Base-by-base conservation (phyloP, 2,329 filamentous ascomycete species). In the Diaporthe velutina region DNA sequence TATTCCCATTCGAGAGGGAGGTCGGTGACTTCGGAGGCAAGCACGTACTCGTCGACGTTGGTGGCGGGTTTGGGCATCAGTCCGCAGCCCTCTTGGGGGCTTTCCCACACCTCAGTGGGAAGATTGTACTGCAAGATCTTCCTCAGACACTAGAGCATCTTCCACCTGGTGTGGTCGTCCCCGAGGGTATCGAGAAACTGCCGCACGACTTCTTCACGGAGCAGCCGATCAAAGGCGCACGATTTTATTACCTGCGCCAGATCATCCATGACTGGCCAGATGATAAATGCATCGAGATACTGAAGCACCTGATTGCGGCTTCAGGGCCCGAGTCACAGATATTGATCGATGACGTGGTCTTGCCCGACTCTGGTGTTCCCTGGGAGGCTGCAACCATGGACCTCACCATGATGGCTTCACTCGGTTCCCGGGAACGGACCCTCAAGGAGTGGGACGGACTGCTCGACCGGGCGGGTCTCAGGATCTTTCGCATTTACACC, bases 331-430 rank as follows among this genome's bases (percentile, higher is more conserved):
- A 82, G 6, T 86, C 84, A 0, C 77, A 79, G 19, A 80, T 88
- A 30, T 75, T 88, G 30, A 83, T 88, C 66, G 83, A 85, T 71
- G 86, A 88, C n/a, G 80, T 84, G 30, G 83, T 87, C 4, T 58
- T 87, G 12, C 83, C 84, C 1, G 78, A 85, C 38, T 77, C 60
- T 4, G 80, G 80, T 4, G 82, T 80, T 2, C 77, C 81, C 35
- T 83, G 78, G 77, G 76, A 82, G 54, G 79, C 82, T 1, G 77
- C 82, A 1, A 76, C 78, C 15, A 72, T 82, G 13, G 85, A 87
- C 74, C 35, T 87, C 9, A 80, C 77, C 2, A 85, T 86, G 83
- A 82, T 84, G 80, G 40, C 80, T 1, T 73, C 76, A 0, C 76
- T 85, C 8, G 84, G 76, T 4, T 79, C 80, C 0, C 78, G 77